phyloP scores from a whole-genome alignment of 495 filamentous ascomycete genomes.

The Parathielavia appendiculata region DNA sequence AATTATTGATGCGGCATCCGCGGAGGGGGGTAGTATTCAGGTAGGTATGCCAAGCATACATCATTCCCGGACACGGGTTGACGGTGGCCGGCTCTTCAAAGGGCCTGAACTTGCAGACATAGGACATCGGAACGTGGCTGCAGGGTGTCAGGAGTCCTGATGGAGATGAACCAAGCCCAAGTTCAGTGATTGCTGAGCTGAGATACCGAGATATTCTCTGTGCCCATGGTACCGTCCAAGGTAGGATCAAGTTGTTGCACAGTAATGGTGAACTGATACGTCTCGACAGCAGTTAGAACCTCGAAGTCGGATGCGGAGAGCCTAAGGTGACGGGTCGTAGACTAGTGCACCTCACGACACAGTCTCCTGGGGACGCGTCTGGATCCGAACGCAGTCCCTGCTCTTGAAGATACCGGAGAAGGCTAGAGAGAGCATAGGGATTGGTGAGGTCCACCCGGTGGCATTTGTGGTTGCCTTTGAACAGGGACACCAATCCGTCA shows the following conservation, averaged over 20 bases:
- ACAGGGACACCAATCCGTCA: background rate
- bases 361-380: background rate
- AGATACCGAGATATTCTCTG: too few species aligned
- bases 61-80: too few species aligned
- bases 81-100: too few species aligned
- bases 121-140: too few species aligned
- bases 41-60: too few species aligned
- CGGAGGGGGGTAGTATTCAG: too few species aligned
- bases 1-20: too few species aligned
- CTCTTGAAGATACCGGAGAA: background rate
- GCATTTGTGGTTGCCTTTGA: background rate
- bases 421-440: background rate
- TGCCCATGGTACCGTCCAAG: too few species aligned
- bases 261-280: background rate
- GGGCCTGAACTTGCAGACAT: too few species aligned
- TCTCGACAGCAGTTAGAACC: background rate
- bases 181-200: too few species aligned
- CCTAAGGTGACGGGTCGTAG: background rate
- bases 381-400: background rate
- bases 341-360: background rate
- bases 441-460: background rate
- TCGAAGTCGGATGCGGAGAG: background rate
- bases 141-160: too few species aligned
- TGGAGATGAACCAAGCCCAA: too few species aligned
- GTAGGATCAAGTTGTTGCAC: background rate